phyloP scores from a whole-genome alignment of 139 green algal genomes.

The Chlamydomonas urium region DNA sequence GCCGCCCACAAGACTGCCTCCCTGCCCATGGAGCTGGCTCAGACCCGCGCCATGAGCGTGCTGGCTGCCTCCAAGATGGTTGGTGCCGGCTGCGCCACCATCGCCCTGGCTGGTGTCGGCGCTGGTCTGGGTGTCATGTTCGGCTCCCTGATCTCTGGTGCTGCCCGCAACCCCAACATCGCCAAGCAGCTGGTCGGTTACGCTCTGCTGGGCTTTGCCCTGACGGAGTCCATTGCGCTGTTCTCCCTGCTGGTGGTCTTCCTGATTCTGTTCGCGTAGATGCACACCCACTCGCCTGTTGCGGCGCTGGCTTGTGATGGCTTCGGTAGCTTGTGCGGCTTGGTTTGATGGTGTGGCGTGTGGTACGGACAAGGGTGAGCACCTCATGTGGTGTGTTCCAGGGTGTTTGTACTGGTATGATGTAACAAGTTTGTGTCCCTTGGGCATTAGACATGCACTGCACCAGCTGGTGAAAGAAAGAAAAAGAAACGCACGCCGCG shows the following conservation, averaged over 20 bases:
- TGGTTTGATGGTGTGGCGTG: no score
- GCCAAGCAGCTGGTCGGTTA: constrained; percentile 71
- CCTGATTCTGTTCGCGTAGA: constrained; percentile 63
- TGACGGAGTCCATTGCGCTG: constrained; percentile 72
- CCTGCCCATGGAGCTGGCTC: neutral
- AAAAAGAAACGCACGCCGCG: no score
- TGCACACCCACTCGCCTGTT: no score
- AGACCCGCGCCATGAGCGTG: constrained; percentile 37
- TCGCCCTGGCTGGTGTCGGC: constrained; percentile 63
- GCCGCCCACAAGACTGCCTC: constrained; percentile 13
- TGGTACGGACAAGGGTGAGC: no score
- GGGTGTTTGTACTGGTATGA: no score
- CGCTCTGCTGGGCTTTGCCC: constrained; percentile 70
- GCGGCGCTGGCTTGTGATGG: no score
- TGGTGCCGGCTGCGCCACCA: constrained; percentile 69
- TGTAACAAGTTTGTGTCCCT: no score
- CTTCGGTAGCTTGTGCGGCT: no score
- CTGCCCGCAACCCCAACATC: constrained; percentile 68
- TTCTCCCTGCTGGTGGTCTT: constrained; percentile 70
- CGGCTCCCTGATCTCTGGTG: constrained; percentile 70
- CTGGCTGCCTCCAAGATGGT: constrained; percentile 65
- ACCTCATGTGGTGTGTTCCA: no score
- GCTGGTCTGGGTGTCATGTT: constrained; percentile 75
- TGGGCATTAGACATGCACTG: no score
- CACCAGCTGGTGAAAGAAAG: no score